Evolutionary conservation across 768 basidiomycete species (phyloP), one percentile per base, ranked within the genome.

Genomic region (Amanita pseudoporphyria): DNA sequence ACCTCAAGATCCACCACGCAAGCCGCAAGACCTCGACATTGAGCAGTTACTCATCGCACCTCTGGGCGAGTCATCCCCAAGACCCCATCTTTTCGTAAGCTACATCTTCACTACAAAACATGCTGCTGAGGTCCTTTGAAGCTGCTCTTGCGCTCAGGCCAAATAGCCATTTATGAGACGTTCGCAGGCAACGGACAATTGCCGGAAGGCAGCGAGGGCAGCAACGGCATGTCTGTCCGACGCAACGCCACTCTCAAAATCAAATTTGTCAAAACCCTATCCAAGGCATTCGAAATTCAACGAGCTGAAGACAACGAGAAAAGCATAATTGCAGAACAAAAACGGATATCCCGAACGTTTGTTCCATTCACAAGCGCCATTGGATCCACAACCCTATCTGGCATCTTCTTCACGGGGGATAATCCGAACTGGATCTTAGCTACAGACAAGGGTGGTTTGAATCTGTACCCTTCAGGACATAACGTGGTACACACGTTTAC

Each of bases 341-440:
- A 81, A 62, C 74, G 74, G 49, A 76, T 84, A 51, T 73, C 69
- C 18, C 73, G 82, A 47, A 69, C 68, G 45, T 78, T 88, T 42
- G 73, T 87, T 31, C 83, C 86, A 3, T 88, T 88, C 54, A 63
- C 74, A 52, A 83, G 81, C 3, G 70, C 70, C 9, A 77, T 80
- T 35, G 54, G 68, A 1, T 66, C 74, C 9, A 74, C 76, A 3
- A 65, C 60, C 13, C 18, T 44, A 14, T 72, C 75, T 3, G 87
- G 87, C 3, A 84, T 86, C 5, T 95, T 97, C 67, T 81, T 96
- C 57, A 93, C 90, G 0, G 95, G 95, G 0, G 89, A 94, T 61
- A 73, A 81, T 45, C 90, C 94, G 22, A 80, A 81, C 58, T 98
- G 94, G 95, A 82, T 98, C 53, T 56, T 95, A 47, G 73, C 74